These are phyloP conservation scores for Coniochaeta sp. DNA, from an alignment of 2,329 filamentous ascomycete species.

Conservation along the genomic window DNA sequence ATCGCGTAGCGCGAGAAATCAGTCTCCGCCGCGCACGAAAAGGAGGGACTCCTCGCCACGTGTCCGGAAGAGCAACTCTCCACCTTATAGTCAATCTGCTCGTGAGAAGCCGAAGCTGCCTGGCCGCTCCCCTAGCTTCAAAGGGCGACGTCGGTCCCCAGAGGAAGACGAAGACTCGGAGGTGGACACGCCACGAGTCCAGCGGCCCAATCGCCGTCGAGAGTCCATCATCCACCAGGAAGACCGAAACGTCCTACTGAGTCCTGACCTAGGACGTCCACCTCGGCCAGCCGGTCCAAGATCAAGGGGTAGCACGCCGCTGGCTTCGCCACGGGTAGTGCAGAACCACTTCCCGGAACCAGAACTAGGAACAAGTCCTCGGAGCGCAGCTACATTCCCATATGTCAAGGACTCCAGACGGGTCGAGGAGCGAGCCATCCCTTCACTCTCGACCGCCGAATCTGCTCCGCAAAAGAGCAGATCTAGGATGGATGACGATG, in stretches of 20 bases:
- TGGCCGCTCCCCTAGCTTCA: constrained; percentile 18
- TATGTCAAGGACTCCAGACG: not conserved
- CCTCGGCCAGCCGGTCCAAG: constrained; percentile 16
- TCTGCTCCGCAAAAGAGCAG: not conserved
- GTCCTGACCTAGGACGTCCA: constrained; percentile 14
- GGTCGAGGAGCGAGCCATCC: not conserved
- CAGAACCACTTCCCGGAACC: constrained; percentile 11
- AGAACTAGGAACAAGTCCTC: constrained; percentile 10
- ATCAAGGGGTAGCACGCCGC: constrained; percentile 25
- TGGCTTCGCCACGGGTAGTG: constrained; percentile 20
- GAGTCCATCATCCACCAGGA: constrained; percentile 29
- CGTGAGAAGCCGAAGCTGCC: constrained; percentile 12
- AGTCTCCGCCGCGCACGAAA: constrained; percentile 7
- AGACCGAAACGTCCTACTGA: constrained; percentile 15
- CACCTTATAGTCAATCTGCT: constrained; percentile 15
- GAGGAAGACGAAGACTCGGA: constrained; percentile 30
- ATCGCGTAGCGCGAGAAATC: constrained; percentile 13
- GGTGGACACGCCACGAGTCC: constrained; percentile 27
- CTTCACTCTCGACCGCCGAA: not conserved
- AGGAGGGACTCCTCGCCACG: constrained; percentile 12
- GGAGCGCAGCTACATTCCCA: constrained; percentile 13
- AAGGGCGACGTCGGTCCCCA: constrained; percentile 14
- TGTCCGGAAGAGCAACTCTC: constrained; percentile 23
- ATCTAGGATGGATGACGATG: not conserved
- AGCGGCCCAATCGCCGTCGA: constrained; percentile 21